A percentile compares a stretch with the other conserved stretches of the same genome.
Evolutionary conservation across 306 rosid species (phyloP).

Genomic region (Acacia crassicarpa): DNA sequence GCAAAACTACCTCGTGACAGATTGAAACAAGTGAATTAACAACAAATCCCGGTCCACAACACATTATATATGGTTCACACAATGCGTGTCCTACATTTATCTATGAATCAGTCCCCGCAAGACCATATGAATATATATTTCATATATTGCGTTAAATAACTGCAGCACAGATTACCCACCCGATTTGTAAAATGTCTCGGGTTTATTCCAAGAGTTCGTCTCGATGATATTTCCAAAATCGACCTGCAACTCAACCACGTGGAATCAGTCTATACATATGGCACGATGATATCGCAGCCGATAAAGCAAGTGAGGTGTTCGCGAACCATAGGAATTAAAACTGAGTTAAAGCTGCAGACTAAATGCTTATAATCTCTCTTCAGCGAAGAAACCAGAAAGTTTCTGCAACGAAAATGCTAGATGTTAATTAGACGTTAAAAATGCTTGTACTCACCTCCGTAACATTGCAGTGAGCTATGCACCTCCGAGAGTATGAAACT

Average conservation of each 20-base stretch:
- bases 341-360: background rate
- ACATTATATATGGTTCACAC: background rate
- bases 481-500: background rate
- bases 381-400: slow-evolving; percentile 3
- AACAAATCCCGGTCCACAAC: slow-evolving; percentile 8
- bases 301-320: slow-evolving; percentile 9
- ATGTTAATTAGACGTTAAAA: background rate
- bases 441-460: slow-evolving; percentile 41
- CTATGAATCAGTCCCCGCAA: background rate
- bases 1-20: slow-evolving; percentile 1
- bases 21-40: background rate
- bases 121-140: background rate
- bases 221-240: slow-evolving; percentile 63
- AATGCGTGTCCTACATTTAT: background rate
- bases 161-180: slow-evolving; percentile 41
- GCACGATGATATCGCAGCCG: background rate
- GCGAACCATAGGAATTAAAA: background rate
- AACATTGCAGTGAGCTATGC: slow-evolving; percentile 44
- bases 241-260: slow-evolving; percentile 52
- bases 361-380: background rate
- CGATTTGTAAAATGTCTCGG: slow-evolving; percentile 56
- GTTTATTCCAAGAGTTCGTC: slow-evolving; percentile 48
- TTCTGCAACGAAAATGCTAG: background rate
- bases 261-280: slow-evolving; percentile 22
- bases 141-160: background rate